Evolutionary conservation across 495 filamentous ascomycete genomes (phyloP).

Genomic region (Penicillium cataractarum): DNA sequence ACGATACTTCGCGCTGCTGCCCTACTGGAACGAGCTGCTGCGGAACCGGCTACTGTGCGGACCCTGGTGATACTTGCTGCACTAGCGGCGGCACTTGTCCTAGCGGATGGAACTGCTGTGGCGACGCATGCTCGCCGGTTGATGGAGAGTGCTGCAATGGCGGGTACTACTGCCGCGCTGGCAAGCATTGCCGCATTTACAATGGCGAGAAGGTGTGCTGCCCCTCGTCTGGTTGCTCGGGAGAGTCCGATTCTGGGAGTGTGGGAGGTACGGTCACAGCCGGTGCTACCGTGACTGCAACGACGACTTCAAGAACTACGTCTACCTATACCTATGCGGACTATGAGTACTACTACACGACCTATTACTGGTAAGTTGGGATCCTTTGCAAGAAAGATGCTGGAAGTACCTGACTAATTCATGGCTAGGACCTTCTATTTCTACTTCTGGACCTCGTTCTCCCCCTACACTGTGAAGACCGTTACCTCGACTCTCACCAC

Average conservation of each 20-base stretch:
- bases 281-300: constrained; percentile 6
- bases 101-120: constrained; percentile 27
- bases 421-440: constrained; percentile 25
- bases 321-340: constrained; percentile 5
- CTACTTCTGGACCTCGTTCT: constrained; percentile 30
- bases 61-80: constrained; percentile 21
- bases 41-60: constrained; percentile 22
- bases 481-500: constrained; percentile 27
- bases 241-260: constrained; percentile 11
- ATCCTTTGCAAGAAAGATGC: too few relatives aligned
- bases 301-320: constrained; percentile 1
- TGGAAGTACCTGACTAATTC: constrained; percentile 8
- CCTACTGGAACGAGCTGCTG: constrained; percentile 18
- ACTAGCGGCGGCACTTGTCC: constrained; percentile 21
- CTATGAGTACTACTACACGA: constrained; percentile 27
- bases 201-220: constrained; percentile 23
- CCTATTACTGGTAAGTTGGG: constrained; percentile 28
- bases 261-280: constrained; percentile 9
- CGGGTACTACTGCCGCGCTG: constrained; percentile 25
- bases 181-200: constrained; percentile 21
- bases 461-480: constrained; percentile 22
- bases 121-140: constrained; percentile 19
- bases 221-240: constrained; percentile 20
- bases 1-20: constrained; percentile 21
- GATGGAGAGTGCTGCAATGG: constrained; percentile 25